Base-by-base conservation (phyloP, 2,329 filamentous ascomycete species). In the Lachnellula suecica region DNA sequence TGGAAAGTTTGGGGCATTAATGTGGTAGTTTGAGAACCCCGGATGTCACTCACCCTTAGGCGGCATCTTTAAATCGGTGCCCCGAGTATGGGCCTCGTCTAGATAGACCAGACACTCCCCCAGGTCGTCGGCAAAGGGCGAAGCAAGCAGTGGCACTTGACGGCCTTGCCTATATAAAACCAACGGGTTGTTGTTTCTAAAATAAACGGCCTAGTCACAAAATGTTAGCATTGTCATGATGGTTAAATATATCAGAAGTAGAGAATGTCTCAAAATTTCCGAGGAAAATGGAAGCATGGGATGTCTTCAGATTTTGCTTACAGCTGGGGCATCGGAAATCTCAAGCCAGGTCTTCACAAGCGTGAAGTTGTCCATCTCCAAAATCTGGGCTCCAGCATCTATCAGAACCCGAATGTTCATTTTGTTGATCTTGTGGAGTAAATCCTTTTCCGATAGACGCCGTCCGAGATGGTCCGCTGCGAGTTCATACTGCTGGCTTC, bases 381-480 rank as follows among this genome's bases (percentile, higher is more conserved):
- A 63, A 13, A 88, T 80, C 13, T 82, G 78, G 0, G 85, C 84
- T 0, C 85, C 85, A 0, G 82, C 79, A 62, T 88, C 84, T 1
- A 88, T 83, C 0, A 88, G 68, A 0, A 88, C 71, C 0, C 73
- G 70, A 11, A 84, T 82, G 0, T 59, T 43, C 0, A 51, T 55
- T 0, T 57, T 41, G 1, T n/a, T 47, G 0, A 86, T 66, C 22
- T 66, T 67, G 0, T 50, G 2, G 0, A 85, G 66, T 0, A 87
- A 66, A 0, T 67, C 63, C 0, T 60, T 15, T 48, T 84, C 82
- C 0, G 70, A 70, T 19, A 79, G 62, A 0, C 74, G 75, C 7
- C 57, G 70, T 1, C 66, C 70, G 17, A 49, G 4, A 0, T 42
- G 13, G 2, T 84, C 79, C 80, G 66, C 65, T 4, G 69, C 73